Evolutionary conservation across 768 basidiomycete genomes (phyloP), one percentile per base, ranked within the genome.

Genomic region (Termitomyces sp.): DNA sequence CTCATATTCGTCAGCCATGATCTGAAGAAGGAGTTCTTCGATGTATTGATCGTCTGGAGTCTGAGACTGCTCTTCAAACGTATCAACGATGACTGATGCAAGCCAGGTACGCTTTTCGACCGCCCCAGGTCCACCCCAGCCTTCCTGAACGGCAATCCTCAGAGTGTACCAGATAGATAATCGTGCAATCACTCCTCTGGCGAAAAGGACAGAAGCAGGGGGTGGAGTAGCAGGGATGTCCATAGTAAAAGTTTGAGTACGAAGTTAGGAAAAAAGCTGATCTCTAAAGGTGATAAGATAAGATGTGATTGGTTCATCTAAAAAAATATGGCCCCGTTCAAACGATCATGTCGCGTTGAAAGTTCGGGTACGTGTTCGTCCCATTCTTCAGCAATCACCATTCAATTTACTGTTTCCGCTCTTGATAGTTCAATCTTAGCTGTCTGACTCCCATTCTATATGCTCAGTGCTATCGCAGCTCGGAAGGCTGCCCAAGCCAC

Each of bases 1-100:
- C 21, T 93, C 92, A 63, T 92, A 98, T 65, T 97, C 95, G 62
- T 97, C 92, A 8, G 76, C 75, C 78, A 97, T 84, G 45, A 90
- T 81, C 64, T 96, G 92, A 12, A 89, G 74, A 14, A 98, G 75
- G 59, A 88, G 74, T 51, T 90, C 84, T 63, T 91, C 92, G 58
- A 98, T 72, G 62, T 95, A 92, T 62, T 83, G 76, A 24, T 79
- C 80, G 62, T 95, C 93, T 5, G 70, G 75, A 1, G 70, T 60
- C 32, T 71, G 68, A 58, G 73, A 56, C 57, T 78, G 77, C 45
- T 77, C 68, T 62, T 90, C 87, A 66, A 93, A 91, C 7, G 85
- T 79, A 67, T 94, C 87, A 61, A 91, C 87, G 65, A 94, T 77
- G 40, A 81, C 80, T 5, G 87, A 84, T 11, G 89, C 90, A 17